Conservation (phyloP, 345 rosid species). For the Eutrema heterophyllum region DNA sequence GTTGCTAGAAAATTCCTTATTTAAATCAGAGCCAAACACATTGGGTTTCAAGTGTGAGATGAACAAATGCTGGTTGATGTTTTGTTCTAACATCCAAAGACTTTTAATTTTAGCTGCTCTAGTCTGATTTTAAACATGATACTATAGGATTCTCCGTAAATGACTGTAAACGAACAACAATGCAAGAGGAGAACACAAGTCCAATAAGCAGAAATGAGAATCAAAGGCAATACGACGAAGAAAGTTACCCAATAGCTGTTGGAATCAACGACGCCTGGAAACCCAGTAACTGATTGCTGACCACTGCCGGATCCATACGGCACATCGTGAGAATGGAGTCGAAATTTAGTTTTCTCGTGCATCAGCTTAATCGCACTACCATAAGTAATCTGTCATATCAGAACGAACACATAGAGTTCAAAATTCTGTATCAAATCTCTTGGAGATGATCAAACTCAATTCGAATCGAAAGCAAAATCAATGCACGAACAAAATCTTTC, state of each 20-base stretch:
- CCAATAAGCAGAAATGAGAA: too few species aligned
- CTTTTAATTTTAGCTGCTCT: neutral
- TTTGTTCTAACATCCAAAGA: neutral
- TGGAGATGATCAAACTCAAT: neutral
- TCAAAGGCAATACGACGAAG: neutral
- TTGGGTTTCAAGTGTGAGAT: neutral
- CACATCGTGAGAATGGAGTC: constrained; percentile 96
- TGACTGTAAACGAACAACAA: neutral
- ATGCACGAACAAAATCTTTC: too few species aligned
- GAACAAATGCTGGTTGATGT: neutral
- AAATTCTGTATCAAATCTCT: too few species aligned
- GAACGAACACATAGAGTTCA: neutral
- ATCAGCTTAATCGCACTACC: constrained; percentile 82
- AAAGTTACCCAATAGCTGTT: constrained; percentile 92
- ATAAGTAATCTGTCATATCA: constrained; percentile 62
- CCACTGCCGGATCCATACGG: constrained; percentile 99
- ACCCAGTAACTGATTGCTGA: constrained; percentile 97
- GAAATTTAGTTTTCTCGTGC: constrained; percentile 83
- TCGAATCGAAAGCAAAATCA: neutral
- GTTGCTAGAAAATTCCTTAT: neutral
- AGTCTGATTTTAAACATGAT: neutral
- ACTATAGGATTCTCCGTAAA: neutral
- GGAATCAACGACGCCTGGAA: constrained; percentile 77
- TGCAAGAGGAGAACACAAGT: neutral
- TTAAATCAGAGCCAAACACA: neutral